Percentiles rank a stretch among this genome's conserved stretches.
Evolutionary conservation across 2,329 filamentous ascomycete species (phyloP).

Genomic region (Fusarium nanum): DNA sequence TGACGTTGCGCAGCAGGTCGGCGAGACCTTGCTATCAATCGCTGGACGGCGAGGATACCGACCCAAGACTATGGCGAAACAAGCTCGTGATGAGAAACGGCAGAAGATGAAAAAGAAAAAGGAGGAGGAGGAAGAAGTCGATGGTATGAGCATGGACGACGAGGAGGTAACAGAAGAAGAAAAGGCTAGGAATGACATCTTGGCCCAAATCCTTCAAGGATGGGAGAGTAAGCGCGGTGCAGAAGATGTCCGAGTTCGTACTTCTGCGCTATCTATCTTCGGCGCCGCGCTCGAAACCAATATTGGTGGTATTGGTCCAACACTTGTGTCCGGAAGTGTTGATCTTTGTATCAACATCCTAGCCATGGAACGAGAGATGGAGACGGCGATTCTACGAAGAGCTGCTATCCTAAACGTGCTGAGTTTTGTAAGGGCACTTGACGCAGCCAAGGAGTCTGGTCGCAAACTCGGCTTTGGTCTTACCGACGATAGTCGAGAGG

Average conservation of each 20-base stretch:
- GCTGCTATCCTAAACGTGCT: constrained; percentile 74
- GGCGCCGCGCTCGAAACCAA: constrained; percentile 70
- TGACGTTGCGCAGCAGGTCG: constrained; percentile 62
- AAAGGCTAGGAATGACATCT: constrained; percentile 60
- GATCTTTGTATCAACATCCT: constrained; percentile 73
- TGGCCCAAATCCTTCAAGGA: constrained; percentile 70
- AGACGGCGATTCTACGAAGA: constrained; percentile 73
- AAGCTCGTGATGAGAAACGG: constrained; percentile 62
- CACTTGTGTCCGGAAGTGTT: constrained; percentile 65
- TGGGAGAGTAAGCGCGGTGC: constrained; percentile 74
- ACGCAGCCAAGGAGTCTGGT: constrained; percentile 61
- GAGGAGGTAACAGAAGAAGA: constrained; percentile 59
- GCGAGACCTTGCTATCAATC: constrained; percentile 70
- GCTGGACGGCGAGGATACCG: constrained; percentile 72
- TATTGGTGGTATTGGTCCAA: constrained; percentile 64
- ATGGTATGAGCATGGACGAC: constrained; percentile 59
- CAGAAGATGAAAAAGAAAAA: constrained; percentile 60
- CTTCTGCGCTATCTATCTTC: constrained; percentile 76
- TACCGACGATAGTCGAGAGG: constrained; percentile 65
- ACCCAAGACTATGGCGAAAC: constrained; percentile 67
- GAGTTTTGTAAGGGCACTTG: constrained; percentile 69
- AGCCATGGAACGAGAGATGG: constrained; percentile 68
- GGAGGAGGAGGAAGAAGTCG: constrained; percentile 60
- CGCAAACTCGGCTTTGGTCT: constrained; percentile 65
- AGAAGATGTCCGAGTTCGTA: constrained; percentile 76